Base-by-base conservation (phyloP, 352 stramenopile genomes). In the Blastocystis sp. region DNA sequence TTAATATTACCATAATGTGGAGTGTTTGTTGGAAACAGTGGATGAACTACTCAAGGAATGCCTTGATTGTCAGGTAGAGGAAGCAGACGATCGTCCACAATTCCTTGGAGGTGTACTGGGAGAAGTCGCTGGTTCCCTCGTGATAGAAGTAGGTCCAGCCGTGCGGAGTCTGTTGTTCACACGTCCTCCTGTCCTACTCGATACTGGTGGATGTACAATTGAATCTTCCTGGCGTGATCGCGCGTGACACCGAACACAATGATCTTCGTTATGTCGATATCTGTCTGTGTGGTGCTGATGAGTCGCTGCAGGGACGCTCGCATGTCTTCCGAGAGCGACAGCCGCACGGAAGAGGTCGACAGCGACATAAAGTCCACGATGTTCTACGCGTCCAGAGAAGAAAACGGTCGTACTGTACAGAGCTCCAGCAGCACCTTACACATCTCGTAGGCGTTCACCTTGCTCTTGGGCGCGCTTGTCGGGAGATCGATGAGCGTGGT, bases 1-100 rank as follows among this genome's bases (percentile, higher is more conserved):
- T 78, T 78, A 78, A 78, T 78, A 36, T 59, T 61, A 44, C 40
- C 24, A 36, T 18, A 56, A 53, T 76, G 38, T 24, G 4, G 1
- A 57, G 40, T 78, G 65, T 78, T 78, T 56, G 65, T n/a, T 32
- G 53, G 53, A 63, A 63, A 63, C 53, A 63, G n/a, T n/a, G n/a
- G n/a, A n/a, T n/a, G n/a, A n/a, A n/a, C n/a, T n/a, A n/a, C n/a
- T n/a, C n/a, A n/a, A n/a, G n/a, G n/a, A n/a, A n/a, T n/a, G n/a
- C n/a, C n/a, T 46, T 48, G 14, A 72, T 72, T 21, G 40, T 48
- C 36, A 36, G 34, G 42, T 64, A 81, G 24, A 81, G 48, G 34
- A 63, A 81, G 38, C 44, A 57, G 14, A 34, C 9, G 11, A 81
- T 29, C 9, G 48, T 34, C 69, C 69, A 81, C 36, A 81, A 38